Base-by-base conservation (phyloP, 2,329 filamentous ascomycete genomes). In the Diaporthe humulicola region DNA sequence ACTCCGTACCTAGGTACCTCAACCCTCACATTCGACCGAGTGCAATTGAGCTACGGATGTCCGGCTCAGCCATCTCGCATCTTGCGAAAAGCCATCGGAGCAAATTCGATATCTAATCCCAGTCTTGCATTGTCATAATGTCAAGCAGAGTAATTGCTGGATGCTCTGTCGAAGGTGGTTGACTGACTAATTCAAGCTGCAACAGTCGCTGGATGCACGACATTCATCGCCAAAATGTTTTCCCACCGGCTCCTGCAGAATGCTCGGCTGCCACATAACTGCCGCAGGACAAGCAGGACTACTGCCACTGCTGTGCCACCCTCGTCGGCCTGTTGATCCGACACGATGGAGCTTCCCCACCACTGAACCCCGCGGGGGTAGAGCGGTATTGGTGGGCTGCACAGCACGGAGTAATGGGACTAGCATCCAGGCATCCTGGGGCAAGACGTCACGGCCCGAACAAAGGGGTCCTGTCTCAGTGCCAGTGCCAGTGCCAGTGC, bases 341-440 rank as follows among this genome's bases (percentile, higher is more conserved):
- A 25, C 50, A 61, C 15, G 19, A 73, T 73, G 72, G 72, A 42
- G 56, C 54, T 70, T 73, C 72, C 56, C 72, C 72, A 73, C 71
- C 61, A 28, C 28, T 70, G 42, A 28, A 71, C 72, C 57, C 54
- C 72, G 54, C 64, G 64, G 50, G 60, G 61, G 30, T 33, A 25
- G 22, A 30, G 61, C 61, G 42, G 61, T 50, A 50, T 66, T 25
- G 61, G 22, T 38, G 40, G 60, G 28, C 42, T 28, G 15, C 57
- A 50, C 17, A 9, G 38, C 14, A n/a, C n/a, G n/a, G n/a, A n/a
- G n/a, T n/a, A 48, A 45, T 14, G 36, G 28, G 45, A 67, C 61
- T 67, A 67, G 61, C 61, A 67, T 52, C 8, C n/a, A n/a, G n/a
- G n/a, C n/a, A n/a, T 5, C 2, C 17, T 52, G 30, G n/a, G 64